Base-by-base conservation (phyloP, 768 basidiomycete species). In the Macrocybe gigantea region DNA sequence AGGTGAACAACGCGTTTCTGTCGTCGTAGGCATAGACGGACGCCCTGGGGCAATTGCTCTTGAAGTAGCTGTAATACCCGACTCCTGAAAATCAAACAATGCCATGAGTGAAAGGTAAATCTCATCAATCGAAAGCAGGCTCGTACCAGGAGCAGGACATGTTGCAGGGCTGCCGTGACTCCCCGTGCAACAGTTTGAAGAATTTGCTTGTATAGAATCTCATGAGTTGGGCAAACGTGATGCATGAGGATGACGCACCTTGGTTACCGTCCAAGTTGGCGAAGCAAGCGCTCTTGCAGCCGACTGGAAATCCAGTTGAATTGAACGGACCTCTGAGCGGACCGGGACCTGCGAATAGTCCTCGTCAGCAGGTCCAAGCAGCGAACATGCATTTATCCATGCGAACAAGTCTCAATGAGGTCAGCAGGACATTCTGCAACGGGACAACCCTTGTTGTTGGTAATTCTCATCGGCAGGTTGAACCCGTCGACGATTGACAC, bases 401-500 rank as follows among this genome's bases (percentile, higher is more conserved):
- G 14, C 11, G 11, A 34, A 78, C 80, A 82, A 50, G 69, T 62
- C 1, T 77, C 74, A 5, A 67, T 69, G 11, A 82, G 71, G 51
- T 82, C 79, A 12, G 77, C 74, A 0, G 75, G 62, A 53, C 79
- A 83, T 44, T 68, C 61, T 0, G 79, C 73, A 12, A 73, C 56
- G n/a, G 58, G 58, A 54, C 81, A 83, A 4, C 66, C 72, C 38
- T 62, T 65, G 57, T 67, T 72, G 59, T 74, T 80, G 41, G 64
- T 70, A 41, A 83, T 77, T 5, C 68, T 58, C 56, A 81, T 63
- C 9, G 81, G 80, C n/a, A 83, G 59, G 56, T 82, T 79, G 52
- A 68, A 81, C 5, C 80, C 80, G 53, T 81, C 77, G 30, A 82
- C 80, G 6, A 82, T 64, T 33, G 78, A 79, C n/a, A 80, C 79